These are phyloP conservation scores for Candida boleticola DNA, from an alignment of 805 yeast genomes.

Conservation along the genomic window DNA sequence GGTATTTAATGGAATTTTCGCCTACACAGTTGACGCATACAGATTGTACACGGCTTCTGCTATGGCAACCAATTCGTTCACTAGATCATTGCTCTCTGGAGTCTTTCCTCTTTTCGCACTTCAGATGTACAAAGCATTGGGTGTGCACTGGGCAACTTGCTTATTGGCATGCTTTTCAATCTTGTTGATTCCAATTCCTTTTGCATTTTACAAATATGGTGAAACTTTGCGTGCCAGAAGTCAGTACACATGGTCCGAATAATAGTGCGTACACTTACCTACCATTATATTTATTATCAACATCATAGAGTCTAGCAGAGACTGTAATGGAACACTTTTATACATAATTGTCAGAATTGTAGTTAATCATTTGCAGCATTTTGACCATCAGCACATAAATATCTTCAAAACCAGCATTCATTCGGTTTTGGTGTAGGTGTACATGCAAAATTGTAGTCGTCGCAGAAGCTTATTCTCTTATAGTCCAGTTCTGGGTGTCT, in stretches of 20 bases:
- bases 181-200: slow-evolving; percentile 56
- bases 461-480: too few species aligned
- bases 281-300: not conserved
- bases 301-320: not conserved
- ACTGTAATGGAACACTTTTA: slow-evolving; percentile 3
- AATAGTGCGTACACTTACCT: too few species aligned
- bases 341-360: slow-evolving; percentile 1
- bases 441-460: too few species aligned
- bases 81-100: slow-evolving; percentile 54
- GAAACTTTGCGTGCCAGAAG: slow-evolving; percentile 26
- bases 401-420: too few species aligned
- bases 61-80: slow-evolving; percentile 56
- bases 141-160: slow-evolving; percentile 55
- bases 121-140: slow-evolving; percentile 46
- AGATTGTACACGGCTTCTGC: slow-evolving; percentile 58
- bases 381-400: too few species aligned
- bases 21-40: slow-evolving; percentile 58
- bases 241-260: slow-evolving; percentile 24
- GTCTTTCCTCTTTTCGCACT: slow-evolving; percentile 55
- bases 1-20: slow-evolving; percentile 54
- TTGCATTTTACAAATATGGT: slow-evolving; percentile 51
- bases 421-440: too few species aligned
- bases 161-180: slow-evolving; percentile 49
- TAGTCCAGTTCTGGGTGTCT: too few species aligned
- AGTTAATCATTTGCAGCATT: too few species aligned